Evolutionary conservation across 192 early-diverging fungal species (phyloP).

Genomic region (Rhizophagus clarus): DNA sequence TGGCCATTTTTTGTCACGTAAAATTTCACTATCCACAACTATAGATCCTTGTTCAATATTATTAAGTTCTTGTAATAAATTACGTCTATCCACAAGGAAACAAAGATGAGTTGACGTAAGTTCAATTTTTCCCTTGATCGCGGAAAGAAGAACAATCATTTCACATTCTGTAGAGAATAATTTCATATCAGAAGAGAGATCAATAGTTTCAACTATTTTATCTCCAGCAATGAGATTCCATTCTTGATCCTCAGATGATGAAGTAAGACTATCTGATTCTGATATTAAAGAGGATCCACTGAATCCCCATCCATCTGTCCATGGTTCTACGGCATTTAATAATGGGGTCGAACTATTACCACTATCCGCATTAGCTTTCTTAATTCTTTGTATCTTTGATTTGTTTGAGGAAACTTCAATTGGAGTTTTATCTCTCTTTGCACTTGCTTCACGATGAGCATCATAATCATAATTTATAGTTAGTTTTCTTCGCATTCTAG

Average conservation of each 20-base stretch:
- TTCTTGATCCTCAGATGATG: constrained; percentile 27
- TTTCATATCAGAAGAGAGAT: constrained; percentile 12
- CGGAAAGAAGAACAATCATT: constrained; percentile 23
- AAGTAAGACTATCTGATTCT: constrained; percentile 12
- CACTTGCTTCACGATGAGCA: constrained; percentile 30
- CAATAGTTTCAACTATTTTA: constrained; percentile 24
- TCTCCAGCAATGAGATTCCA: constrained; percentile 29
- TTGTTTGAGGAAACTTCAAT: background rate
- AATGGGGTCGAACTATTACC: background rate
- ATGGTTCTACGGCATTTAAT: constrained; percentile 28
- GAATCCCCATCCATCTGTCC: constrained; percentile 21
- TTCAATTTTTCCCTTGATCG: constrained; percentile 28
- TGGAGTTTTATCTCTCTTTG: constrained; percentile 30
- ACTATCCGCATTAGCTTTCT: background rate
- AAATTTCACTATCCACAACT: constrained; percentile 27
- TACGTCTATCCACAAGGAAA: constrained; percentile 25
- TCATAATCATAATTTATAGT: constrained; percentile 34
- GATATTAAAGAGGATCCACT: background rate
- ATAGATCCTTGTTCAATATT: constrained; percentile 33
- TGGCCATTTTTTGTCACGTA: constrained; percentile 30
- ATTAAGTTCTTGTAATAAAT: constrained; percentile 26
- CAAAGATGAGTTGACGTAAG: constrained; percentile 20
- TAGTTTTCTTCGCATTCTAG: constrained; percentile 27
- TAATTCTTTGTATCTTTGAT: constrained; percentile 13
- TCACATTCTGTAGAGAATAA: constrained; percentile 28